Percentiles rank a stretch among this genome's conserved stretches.
Evolutionary conservation across 192 early-diverging fungal species (phyloP).

Genomic region (Gonapodya prolifera): DNA sequence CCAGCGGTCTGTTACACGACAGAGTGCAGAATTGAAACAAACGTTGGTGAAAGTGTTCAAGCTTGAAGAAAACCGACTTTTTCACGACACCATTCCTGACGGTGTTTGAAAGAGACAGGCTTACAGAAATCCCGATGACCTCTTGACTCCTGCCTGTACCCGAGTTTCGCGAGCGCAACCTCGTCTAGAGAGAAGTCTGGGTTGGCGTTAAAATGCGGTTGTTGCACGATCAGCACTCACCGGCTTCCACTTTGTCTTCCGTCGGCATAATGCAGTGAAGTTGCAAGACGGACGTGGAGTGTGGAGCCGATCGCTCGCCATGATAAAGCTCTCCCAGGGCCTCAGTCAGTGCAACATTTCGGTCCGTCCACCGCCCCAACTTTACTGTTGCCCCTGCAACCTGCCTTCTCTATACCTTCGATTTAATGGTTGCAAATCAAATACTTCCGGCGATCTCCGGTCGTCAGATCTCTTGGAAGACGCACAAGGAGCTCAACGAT

Average conservation of each 20-base stretch:
- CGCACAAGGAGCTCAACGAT: too few relatives aligned
- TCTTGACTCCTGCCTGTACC: constrained; percentile 24
- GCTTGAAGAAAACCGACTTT: neutral
- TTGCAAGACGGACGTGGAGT: neutral
- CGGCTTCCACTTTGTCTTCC: neutral
- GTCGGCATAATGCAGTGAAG: neutral
- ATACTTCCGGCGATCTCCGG: too few relatives aligned
- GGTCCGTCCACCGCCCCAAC: neutral
- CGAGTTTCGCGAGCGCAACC: constrained; percentile 16
- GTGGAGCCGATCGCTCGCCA: neutral
- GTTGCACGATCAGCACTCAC: neutral
- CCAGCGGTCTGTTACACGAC: neutral
- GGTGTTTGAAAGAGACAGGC: constrained; percentile 7
- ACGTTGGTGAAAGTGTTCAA: constrained; percentile 9
- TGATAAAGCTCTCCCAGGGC: neutral
- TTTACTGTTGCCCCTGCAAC: neutral
- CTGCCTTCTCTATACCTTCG: neutral
- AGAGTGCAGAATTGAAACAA: constrained; percentile 17
- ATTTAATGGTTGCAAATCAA: neutral
- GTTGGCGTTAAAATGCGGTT: neutral
- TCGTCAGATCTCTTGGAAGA: too few relatives aligned
- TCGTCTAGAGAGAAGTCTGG: constrained; percentile 11
- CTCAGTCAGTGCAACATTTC: neutral
- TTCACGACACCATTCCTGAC: neutral
- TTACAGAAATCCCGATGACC: neutral